phyloP scores from a whole-genome alignment of 805 yeast genomes.

The Starmerella floricola region DNA sequence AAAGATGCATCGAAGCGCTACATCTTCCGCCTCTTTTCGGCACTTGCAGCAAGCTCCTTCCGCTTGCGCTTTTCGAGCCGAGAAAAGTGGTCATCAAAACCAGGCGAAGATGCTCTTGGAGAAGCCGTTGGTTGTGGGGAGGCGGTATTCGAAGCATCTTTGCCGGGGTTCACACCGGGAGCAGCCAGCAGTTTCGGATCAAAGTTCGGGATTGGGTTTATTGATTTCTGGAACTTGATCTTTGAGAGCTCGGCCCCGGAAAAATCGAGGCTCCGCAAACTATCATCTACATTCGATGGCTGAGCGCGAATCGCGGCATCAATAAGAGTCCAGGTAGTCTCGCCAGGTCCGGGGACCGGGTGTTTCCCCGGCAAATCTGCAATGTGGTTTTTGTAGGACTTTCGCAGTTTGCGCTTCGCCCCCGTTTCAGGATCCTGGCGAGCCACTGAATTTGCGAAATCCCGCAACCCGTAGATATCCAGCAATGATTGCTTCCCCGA shows the following conservation, averaged over 20 bases:
- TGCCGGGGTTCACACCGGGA: slow-evolving; percentile 10
- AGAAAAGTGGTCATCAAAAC: not conserved
- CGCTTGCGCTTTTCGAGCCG: slow-evolving; percentile 17
- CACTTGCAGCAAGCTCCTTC: slow-evolving; percentile 3
- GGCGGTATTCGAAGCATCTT: slow-evolving; percentile 1
- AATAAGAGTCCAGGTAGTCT: slow-evolving; percentile 22
- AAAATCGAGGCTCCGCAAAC: slow-evolving; percentile 10
- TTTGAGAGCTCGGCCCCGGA: slow-evolving; percentile 36
- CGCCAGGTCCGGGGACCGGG: slow-evolving; percentile 29
- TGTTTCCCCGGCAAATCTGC: slow-evolving; percentile 62
- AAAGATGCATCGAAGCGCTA: no score
- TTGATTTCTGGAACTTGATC: slow-evolving; percentile 51
- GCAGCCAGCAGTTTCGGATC: slow-evolving; percentile 52
- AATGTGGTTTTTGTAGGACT: slow-evolving; percentile 89
- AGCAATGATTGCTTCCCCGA: slow-evolving; percentile 66
- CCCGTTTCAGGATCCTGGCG: slow-evolving; percentile 79
- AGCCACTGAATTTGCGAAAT: slow-evolving; percentile 67
- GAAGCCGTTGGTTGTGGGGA: slow-evolving; percentile 5
- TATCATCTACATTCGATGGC: slow-evolving; percentile 37
- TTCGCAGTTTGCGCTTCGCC: slow-evolving; percentile 82
- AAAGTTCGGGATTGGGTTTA: slow-evolving; percentile 68
- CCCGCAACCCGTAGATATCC: slow-evolving; percentile 51
- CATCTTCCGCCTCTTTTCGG: slow-evolving; percentile 13
- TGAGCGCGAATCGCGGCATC: slow-evolving; percentile 29
- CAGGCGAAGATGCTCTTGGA: slow-evolving; percentile 1